Evolutionary conservation across 2,329 filamentous ascomycete genomes (phyloP).

Genomic region (Exophiala lecanii-corni): DNA sequence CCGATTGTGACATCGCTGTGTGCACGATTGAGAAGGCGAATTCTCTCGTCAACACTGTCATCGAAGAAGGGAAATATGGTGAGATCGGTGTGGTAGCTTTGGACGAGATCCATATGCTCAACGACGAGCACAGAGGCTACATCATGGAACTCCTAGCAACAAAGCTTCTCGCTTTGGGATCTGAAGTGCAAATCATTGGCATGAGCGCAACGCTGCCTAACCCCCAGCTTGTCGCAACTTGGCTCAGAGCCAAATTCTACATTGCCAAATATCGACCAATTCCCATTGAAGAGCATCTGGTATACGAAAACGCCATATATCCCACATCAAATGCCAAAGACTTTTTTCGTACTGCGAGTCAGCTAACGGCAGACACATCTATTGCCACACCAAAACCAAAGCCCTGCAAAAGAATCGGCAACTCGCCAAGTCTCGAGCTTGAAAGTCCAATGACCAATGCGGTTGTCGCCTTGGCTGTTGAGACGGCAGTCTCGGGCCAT

Average conservation of each 20-base stretch:
- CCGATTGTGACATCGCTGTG: conserved; percentile 71
- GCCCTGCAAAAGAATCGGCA: conserved; percentile 43
- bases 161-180: conserved; percentile 63
- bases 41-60: conserved; percentile 65
- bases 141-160: conserved; percentile 69
- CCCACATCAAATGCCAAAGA: conserved; percentile 55
- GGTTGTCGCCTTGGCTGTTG: conserved; percentile 64
- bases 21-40: conserved; percentile 82
- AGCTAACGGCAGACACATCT: conserved; percentile 40
- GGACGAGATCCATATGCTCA: conserved; percentile 78
- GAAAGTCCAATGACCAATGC: conserved; percentile 63
- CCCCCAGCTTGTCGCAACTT: conserved; percentile 62
- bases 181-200: conserved; percentile 63
- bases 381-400: conserved; percentile 28
- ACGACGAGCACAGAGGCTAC: conserved; percentile 71
- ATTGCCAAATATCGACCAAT: conserved; percentile 68
- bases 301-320: conserved; percentile 66
- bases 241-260: conserved; percentile 68
- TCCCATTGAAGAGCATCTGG: conserved; percentile 70
- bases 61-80: conserved; percentile 64
- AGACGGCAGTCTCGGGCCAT: conserved; percentile 64
- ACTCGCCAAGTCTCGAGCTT: conserved; percentile 58
- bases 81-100: conserved; percentile 64
- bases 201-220: conserved; percentile 79
- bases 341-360: conserved; percentile 55